A percentile compares a stretch with the other conserved stretches of the same genome.
Evolutionary conservation across 768 basidiomycete genomes (phyloP).

Genomic region (Hortiboletus campestris): DNA sequence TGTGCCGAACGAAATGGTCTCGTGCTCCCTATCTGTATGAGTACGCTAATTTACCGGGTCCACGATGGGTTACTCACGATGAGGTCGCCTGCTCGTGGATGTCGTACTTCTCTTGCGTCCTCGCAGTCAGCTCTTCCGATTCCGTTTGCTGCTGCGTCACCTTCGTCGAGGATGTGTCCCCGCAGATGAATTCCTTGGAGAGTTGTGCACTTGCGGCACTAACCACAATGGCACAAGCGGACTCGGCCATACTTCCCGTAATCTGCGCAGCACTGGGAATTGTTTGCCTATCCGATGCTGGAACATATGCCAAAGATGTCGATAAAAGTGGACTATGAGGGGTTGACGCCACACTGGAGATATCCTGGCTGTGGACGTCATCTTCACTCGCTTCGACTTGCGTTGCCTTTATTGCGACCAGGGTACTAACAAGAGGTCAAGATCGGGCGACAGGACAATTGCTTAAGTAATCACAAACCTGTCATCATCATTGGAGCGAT

Average conservation of each 20-base stretch:
- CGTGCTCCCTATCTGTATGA: background rate
- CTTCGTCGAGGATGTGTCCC: background rate
- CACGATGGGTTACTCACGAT: conserved; percentile 4
- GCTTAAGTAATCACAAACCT: conserved; percentile 6
- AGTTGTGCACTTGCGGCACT: background rate
- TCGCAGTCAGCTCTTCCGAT: background rate
- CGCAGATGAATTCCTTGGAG: background rate
- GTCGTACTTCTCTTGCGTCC: background rate
- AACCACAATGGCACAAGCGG: background rate
- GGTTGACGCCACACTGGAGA: background rate
- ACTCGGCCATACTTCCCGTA: background rate
- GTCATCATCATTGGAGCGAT: background rate
- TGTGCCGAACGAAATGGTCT: background rate
- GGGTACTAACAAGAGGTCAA: background rate
- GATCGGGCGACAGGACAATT: rapidly evolving
- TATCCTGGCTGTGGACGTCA: background rate
- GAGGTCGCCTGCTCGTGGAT: background rate
- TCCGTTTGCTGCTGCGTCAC: background rate
- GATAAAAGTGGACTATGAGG: too few relatives aligned
- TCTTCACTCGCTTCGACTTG: background rate
- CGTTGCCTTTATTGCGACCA: background rate
- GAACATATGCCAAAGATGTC: background rate
- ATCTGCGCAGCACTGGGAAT: background rate
- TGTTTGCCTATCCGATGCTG: background rate
- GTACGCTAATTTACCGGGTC: background rate